Conservation (phyloP, 2,329 filamentous ascomycete genomes). For the Mollisia scopiformis region DNA sequence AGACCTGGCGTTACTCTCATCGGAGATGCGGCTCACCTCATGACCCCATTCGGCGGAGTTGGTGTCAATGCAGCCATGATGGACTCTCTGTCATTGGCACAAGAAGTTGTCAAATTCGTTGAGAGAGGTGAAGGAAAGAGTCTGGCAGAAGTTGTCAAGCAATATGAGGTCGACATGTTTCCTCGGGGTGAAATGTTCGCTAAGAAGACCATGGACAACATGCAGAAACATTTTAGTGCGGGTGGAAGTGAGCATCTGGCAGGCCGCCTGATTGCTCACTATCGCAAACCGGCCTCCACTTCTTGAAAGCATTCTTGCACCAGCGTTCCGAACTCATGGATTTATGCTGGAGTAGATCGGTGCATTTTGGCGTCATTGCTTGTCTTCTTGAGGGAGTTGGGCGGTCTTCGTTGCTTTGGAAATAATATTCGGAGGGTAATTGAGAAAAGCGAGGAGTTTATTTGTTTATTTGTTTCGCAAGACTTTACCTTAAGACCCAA, state of each 20-base stretch:
- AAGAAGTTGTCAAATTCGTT: conserved; percentile 32
- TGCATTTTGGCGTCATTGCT: neutral
- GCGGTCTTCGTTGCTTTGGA: no score
- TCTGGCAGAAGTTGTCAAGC: conserved; percentile 18
- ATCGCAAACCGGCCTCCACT: neutral
- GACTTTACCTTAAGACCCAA: no score
- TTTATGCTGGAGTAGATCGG: neutral
- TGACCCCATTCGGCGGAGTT: conserved; percentile 50
- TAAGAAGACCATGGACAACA: conserved; percentile 24
- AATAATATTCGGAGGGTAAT: no score
- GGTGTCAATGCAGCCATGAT: conserved; percentile 52
- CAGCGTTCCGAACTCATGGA: no score
- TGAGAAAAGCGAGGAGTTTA: no score
- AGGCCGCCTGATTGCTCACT: neutral
- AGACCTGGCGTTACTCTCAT: conserved; percentile 47
- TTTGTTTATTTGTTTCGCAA: no score
- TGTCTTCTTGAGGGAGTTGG: no score
- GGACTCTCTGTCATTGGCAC: conserved; percentile 46
- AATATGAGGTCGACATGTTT: conserved; percentile 30
- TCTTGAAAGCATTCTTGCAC: neutral
- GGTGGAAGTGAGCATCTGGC: conserved; percentile 10
- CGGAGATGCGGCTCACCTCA: conserved; percentile 53
- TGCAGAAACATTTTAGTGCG: conserved; percentile 26
- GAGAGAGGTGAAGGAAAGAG: conserved; percentile 3
- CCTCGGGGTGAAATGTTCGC: conserved; percentile 21